Evolutionary conservation across 148 eudicot genomes (phyloP), one percentile per base, ranked within the genome.

Genomic region (Rhododendron vialii): DNA sequence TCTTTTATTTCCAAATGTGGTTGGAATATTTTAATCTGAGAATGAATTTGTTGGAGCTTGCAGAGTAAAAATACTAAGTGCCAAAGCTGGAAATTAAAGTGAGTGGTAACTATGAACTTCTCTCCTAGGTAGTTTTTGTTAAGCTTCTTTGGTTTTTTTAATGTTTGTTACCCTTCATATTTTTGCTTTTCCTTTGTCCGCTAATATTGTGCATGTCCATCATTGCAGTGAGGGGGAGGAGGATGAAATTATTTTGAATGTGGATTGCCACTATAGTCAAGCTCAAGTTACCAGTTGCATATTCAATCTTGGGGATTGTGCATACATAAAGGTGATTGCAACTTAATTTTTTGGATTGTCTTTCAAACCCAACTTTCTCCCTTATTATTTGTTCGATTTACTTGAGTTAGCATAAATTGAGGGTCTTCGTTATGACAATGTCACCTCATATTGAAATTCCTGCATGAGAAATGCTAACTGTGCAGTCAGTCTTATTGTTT

Each of bases 221-320:
- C 85, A 2, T 81, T 90, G 89, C 90, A 96, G 98, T 89, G 93
- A 84, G 78, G 92, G 88, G 69, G 98, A 96, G 82, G 99, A 94
- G 84, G 96, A 94, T 63, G 95, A 95, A 86, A 91, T 93, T 26
- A 90, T 93, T 89, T 83, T 93, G 87, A 90, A 92, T 87, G 95
- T 95, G 48, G 87, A 91, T 84, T 92, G 93, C 87, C 99, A 96
- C 88, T 95, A 92, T 83, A 87, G 90, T 87, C 92, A 87, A 89
- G 98, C 99, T 83, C 89, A 89, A 79, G 88, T 94, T 84, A 90
- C 84, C 84, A 88, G 87, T 45, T 83, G 88, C 86, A 87, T 87
- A 81, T 93, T 92, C 59, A 82, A 89, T 83, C 90, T 96, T 28
- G 98, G 95, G 86, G 98, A 96, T 86, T 96, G 96, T 92, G 98